Evolutionary conservation across 345 rosid species (phyloP).

Genomic region (Gossypium anomalum): DNA sequence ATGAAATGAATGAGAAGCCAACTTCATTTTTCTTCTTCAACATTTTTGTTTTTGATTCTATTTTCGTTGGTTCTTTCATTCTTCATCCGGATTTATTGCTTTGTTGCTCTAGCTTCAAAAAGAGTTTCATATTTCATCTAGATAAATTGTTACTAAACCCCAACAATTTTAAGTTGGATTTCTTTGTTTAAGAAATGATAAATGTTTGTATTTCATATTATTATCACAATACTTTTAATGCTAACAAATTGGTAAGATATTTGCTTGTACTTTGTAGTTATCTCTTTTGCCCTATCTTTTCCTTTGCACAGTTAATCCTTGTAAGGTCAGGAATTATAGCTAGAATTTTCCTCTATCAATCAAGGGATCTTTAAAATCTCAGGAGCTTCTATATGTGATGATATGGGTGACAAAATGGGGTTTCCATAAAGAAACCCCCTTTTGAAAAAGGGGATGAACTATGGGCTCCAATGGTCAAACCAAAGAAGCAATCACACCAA

Average conservation of each 20-base stretch:
- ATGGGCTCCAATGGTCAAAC: background rate
- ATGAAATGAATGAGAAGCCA: no score
- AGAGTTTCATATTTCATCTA: no score
- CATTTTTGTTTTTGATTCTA: no score
- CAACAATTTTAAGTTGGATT: background rate
- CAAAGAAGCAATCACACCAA: background rate
- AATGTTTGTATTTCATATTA: background rate
- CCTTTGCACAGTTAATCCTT: no score
- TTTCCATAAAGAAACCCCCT: no score
- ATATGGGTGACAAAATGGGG: background rate
- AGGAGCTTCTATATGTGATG: background rate
- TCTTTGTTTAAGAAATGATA: background rate
- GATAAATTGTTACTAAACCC: no score
- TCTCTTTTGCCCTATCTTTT: no score
- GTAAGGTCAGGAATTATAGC: background rate
- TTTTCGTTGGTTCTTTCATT: no score
- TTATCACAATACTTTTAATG: background rate
- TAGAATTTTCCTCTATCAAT: background rate
- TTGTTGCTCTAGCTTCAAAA: no score
- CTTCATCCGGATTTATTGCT: no score
- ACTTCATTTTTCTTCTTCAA: no score
- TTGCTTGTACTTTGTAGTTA: background rate
- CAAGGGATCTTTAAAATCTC: no score
- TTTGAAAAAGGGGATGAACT: background rate
- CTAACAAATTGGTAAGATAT: background rate